Evolutionary conservation across 176 grass and related monocot species (phyloP).

Genomic region (Oryza officinalis): DNA sequence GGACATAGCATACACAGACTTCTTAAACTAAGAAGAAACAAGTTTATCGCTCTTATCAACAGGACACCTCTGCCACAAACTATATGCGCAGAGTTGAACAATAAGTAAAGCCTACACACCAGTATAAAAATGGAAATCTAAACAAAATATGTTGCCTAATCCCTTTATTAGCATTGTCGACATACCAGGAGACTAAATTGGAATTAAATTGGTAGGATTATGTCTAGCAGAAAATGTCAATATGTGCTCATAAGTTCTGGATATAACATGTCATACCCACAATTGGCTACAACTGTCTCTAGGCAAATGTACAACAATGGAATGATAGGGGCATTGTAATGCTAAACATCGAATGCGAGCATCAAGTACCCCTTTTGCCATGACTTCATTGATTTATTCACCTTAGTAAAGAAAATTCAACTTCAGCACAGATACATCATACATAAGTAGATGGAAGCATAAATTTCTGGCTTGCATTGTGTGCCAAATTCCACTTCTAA

Average conservation of each 20-base stretch:
- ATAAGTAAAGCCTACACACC: neutral
- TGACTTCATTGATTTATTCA: constrained; percentile 3
- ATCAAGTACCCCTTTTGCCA: constrained; percentile 17
- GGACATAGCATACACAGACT: neutral
- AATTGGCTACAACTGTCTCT: neutral
- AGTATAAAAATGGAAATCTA: neutral
- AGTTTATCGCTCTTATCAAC: neutral
- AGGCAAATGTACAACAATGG: neutral
- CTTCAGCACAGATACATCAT: neutral
- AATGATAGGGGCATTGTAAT: neutral
- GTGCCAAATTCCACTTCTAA: neutral
- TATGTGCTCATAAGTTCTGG: neutral
- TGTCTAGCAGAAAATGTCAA: neutral
- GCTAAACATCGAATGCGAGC: neutral
- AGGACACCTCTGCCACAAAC: neutral
- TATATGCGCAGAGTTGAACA: neutral
- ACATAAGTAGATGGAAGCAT: neutral
- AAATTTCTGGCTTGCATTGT: neutral
- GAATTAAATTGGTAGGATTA: neutral
- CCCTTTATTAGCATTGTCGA: neutral
- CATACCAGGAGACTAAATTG: neutral
- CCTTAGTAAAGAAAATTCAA: neutral
- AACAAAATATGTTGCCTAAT: neutral
- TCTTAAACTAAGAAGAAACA: neutral
- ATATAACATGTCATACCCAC: neutral